Percentiles rank a stretch among this genome's conserved stretches.
These are phyloP conservation scores for Fusarium fujikuroi DNA, from an alignment of 2,329 filamentous ascomycete genomes.

Conservation along the genomic window DNA sequence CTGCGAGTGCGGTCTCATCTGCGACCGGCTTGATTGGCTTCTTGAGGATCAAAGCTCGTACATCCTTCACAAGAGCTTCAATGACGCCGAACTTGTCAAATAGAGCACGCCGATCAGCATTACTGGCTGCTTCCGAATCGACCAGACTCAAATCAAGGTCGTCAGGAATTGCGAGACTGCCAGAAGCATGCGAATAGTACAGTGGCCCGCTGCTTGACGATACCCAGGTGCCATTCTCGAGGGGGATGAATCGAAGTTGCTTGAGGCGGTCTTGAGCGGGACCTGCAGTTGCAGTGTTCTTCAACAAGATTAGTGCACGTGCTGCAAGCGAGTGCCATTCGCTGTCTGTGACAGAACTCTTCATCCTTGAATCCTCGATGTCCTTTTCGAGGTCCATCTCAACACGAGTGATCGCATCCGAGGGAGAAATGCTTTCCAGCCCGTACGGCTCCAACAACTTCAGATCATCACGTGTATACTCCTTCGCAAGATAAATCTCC, in stretches of 20 bases:
- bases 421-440: neutral
- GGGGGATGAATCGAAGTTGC: constrained; percentile 22
- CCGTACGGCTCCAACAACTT: constrained; percentile 13
- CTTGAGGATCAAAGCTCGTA: constrained; percentile 14
- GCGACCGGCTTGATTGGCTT: neutral
- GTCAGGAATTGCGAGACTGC: constrained; percentile 13
- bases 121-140: constrained; percentile 2
- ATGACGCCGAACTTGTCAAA: constrained; percentile 30
- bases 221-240: constrained; percentile 30
- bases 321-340: constrained; percentile 36
- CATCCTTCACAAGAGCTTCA: constrained; percentile 10
- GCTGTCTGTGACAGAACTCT: neutral
- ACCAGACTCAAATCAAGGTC: constrained; percentile 24
- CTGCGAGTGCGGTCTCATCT: neutral
- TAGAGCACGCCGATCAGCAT: constrained; percentile 17
- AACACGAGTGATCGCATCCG: constrained; percentile 8
- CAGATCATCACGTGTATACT: constrained; percentile 18
- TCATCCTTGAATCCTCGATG: constrained; percentile 19
- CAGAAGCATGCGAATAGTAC: constrained; percentile 22
- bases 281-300: neutral
- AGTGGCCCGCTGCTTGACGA: constrained; percentile 7
- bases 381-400: constrained; percentile 7
- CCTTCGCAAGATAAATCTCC: constrained; percentile 34
- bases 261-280: neutral
- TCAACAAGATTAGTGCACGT: constrained; percentile 4